Conservation (phyloP, 2,329 filamentous ascomycete species). For the Alternaria sp. region DNA sequence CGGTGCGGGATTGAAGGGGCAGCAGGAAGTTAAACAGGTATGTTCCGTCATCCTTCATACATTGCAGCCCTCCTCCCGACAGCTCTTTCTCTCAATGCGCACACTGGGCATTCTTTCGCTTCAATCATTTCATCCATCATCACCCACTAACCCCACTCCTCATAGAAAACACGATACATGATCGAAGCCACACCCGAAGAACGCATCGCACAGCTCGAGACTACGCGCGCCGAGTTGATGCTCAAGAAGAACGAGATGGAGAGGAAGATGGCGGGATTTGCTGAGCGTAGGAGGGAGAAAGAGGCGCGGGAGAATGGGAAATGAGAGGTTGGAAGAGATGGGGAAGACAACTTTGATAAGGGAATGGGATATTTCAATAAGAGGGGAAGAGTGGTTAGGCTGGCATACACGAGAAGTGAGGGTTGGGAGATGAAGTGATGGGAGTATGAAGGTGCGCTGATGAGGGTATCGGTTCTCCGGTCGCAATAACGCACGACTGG, state of each 20-base stretch:
- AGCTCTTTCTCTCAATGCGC: background rate
- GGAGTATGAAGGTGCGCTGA: background rate
- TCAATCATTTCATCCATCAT: background rate
- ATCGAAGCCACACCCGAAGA: constrained; percentile 60
- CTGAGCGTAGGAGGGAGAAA: constrained; percentile 22
- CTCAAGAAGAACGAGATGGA: constrained; percentile 61
- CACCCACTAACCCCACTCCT: background rate
- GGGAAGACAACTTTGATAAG: background rate
- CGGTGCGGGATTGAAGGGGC: constrained; percentile 64
- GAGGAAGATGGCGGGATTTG: constrained; percentile 56
- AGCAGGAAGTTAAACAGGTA: constrained; percentile 61
- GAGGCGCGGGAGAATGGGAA: constrained; percentile 13
- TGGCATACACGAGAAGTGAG: background rate
- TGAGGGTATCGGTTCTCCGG: background rate
- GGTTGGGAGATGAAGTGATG: background rate
- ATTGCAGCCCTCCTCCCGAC: background rate
- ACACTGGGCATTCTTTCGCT: background rate
- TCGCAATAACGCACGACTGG: too few relatives aligned
- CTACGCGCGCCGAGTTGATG: constrained; percentile 57
- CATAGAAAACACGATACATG: constrained; percentile 54
- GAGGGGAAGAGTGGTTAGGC: background rate
- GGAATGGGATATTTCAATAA: background rate
- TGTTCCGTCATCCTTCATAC: constrained; percentile 1
- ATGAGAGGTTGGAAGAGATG: constrained; percentile 5
- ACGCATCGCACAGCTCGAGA: constrained; percentile 61